phyloP scores from a whole-genome alignment of 2,329 filamentous ascomycete species.

The Metarhizium robertsii region DNA sequence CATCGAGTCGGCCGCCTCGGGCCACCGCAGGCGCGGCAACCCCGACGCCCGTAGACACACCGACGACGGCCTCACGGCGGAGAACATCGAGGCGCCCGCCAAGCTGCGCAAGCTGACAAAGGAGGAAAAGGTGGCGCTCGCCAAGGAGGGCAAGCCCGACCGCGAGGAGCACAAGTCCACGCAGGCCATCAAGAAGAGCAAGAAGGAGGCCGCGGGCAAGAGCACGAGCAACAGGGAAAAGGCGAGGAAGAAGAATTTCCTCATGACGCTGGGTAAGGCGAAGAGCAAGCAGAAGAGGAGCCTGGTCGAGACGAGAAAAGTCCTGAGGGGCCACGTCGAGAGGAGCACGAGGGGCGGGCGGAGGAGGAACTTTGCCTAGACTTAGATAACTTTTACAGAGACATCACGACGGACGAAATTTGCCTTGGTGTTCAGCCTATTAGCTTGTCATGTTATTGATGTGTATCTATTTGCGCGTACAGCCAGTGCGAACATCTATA shows the following conservation, averaged over 20 bases:
- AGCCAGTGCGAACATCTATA: too few relatives aligned
- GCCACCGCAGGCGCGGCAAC: constrained; percentile 35
- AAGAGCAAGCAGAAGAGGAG: constrained; percentile 93
- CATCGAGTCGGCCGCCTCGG: constrained; percentile 53
- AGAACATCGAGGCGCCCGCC: constrained; percentile 82
- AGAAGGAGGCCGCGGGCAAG: constrained; percentile 85
- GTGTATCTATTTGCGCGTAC: too few relatives aligned
- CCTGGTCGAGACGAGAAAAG: constrained; percentile 74
- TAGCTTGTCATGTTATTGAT: too few relatives aligned
- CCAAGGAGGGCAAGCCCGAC: constrained; percentile 71
- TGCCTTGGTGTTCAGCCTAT: too few relatives aligned
- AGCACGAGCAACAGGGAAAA: constrained; percentile 97
- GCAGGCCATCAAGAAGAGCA: constrained; percentile 72
- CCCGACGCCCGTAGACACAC: constrained; percentile 50
- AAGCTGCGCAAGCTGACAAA: constrained; percentile 76
- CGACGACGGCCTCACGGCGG: constrained; percentile 84
- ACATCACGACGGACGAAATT: too few relatives aligned
- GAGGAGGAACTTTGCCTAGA: constrained; percentile 51
- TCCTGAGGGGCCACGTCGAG: constrained; percentile 72
- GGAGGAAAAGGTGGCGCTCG: constrained; percentile 78
- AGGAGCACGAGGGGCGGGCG: constrained; percentile 77
- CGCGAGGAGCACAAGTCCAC: constrained; percentile 77
- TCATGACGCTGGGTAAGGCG: constrained; percentile 96
- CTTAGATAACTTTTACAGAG: background rate
- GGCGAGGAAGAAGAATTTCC: constrained; percentile 91